phyloP scores from a whole-genome alignment of 306 rosid species.

The Sesbania bispinosa region DNA sequence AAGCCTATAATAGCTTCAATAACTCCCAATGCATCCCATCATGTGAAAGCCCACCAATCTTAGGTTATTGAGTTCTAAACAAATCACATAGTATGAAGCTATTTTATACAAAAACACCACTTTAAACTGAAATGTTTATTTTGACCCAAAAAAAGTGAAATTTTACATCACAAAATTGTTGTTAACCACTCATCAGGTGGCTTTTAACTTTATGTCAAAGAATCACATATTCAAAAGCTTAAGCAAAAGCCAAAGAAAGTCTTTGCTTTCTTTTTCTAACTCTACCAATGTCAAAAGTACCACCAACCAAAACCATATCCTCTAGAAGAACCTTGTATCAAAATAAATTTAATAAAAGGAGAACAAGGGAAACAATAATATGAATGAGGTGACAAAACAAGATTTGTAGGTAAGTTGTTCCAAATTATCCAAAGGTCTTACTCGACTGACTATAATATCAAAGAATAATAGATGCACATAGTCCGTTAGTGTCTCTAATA shows the following conservation, averaged over 20 bases:
- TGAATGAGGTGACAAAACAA: not conserved
- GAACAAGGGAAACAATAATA: not conserved
- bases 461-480: not conserved
- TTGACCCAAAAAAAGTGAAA: too few species aligned
- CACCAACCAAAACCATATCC: not conserved
- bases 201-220: not conserved
- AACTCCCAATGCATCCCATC: not conserved
- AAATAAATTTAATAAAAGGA: not conserved
- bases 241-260: not conserved
- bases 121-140: not conserved
- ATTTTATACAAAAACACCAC: not conserved
- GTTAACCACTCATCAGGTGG: not conserved
- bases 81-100: not conserved
- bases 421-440: not conserved
- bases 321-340: not conserved
- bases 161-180: not conserved
- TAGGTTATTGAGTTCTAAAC: not conserved
- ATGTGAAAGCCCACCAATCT: not conserved
- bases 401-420: not conserved
- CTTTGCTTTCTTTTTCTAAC: not conserved
- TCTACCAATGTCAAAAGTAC: not conserved
- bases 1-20: constrained; percentile 6
- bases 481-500: not conserved
- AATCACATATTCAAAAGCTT: not conserved
- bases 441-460: not conserved